These are phyloP conservation scores for Raddia distichophylla DNA, from an alignment of 176 grass and related monocot species.

Conservation along the genomic window DNA sequence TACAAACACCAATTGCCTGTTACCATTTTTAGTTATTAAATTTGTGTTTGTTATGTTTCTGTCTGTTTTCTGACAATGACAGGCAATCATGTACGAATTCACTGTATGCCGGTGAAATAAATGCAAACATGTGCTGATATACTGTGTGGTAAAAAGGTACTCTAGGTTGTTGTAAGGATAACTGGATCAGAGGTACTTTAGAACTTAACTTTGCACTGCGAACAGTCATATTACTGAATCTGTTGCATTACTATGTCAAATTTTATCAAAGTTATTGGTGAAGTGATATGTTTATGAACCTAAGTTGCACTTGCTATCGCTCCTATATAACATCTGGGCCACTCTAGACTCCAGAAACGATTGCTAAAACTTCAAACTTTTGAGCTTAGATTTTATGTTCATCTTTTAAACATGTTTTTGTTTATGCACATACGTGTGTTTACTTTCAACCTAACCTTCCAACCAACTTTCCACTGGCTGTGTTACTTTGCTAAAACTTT, in stretches of 20 bases:
- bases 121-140: not conserved
- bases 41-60: not conserved
- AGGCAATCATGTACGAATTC: not conserved
- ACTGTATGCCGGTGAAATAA: not conserved
- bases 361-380: not conserved
- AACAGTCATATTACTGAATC: not conserved
- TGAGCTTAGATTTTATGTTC: not conserved
- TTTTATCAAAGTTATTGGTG: not conserved
- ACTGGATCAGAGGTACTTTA: not conserved
- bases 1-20: not conserved
- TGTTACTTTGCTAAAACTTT: no score
- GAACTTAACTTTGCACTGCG: not conserved
- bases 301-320: not conserved
- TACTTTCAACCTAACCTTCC: not conserved
- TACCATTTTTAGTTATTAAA: not conserved
- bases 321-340: not conserved
- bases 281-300: not conserved
- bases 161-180: not conserved
- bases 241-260: not conserved
- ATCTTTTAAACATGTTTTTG: not conserved
- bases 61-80: not conserved
- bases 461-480: slow-evolving; percentile 3
- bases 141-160: not conserved
- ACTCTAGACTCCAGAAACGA: not conserved
- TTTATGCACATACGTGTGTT: not conserved